A percentile compares a stretch with the other conserved stretches of the same genome.
Evolutionary conservation across 306 rosid genomes (phyloP).

Genomic region (Malus domestica): DNA sequence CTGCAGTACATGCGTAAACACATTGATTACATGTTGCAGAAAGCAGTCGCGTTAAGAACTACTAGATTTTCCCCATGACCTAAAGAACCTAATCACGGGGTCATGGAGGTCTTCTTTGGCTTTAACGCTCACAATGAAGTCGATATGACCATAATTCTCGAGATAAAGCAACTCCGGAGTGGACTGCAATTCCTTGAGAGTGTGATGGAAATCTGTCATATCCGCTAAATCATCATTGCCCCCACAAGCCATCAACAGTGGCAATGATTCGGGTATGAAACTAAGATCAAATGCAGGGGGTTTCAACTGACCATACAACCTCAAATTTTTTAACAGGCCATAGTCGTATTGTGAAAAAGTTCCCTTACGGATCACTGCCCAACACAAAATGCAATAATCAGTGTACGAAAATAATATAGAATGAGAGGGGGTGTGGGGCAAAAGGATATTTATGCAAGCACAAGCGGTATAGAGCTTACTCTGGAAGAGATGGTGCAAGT

Average conservation of each 20-base stretch:
- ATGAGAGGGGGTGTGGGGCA: neutral
- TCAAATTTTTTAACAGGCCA: constrained; percentile 65
- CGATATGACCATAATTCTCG: constrained; percentile 73
- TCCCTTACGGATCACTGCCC: constrained; percentile 81
- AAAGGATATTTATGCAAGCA: neutral
- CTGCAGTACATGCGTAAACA: neutral
- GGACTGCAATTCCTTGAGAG: constrained; percentile 55
- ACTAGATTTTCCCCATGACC: constrained; percentile 27
- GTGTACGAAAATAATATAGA: neutral
- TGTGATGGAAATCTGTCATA: constrained; percentile 47
- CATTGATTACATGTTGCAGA: neutral
- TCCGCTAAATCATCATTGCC: constrained; percentile 81
- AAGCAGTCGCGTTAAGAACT: constrained; percentile 15
- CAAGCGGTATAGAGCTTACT: constrained; percentile 46
- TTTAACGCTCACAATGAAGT: constrained; percentile 62
- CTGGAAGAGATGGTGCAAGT: constrained; percentile 84
- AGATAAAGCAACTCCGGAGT: constrained; percentile 76
- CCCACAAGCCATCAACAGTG: constrained; percentile 90
- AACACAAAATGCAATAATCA: constrained; percentile 8
- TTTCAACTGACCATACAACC: constrained; percentile 47
- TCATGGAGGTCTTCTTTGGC: constrained; percentile 76
- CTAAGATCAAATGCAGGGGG: constrained; percentile 77
- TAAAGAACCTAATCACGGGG: constrained; percentile 49
- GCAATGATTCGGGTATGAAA: constrained; percentile 67
- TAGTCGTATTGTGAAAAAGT: constrained; percentile 78